Percentiles rank a stretch among this genome's conserved stretches.
phyloP scores from a whole-genome alignment of 202 grass and related monocot genomes.

The Sporobolus alterniflorus region DNA sequence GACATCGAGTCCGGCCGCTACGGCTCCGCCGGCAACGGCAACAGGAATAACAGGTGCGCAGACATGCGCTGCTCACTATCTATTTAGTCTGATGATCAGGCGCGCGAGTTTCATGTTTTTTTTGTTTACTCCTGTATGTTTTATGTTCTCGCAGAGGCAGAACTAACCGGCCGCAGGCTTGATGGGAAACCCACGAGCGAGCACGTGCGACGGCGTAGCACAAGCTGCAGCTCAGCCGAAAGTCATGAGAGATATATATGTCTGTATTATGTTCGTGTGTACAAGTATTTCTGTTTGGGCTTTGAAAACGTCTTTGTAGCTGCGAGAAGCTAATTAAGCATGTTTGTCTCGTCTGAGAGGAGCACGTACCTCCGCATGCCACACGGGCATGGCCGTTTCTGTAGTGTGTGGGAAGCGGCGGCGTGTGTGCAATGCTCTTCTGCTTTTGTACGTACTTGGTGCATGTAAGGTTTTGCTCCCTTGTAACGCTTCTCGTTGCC shows the following conservation, averaged over 20 bases:
- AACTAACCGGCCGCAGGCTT: conserved; percentile 42
- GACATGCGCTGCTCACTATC: not conserved
- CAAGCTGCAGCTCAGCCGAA: not conserved
- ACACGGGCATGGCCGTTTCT: not conserved
- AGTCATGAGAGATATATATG: not conserved
- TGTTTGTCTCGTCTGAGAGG: not conserved
- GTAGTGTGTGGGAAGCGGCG: not conserved
- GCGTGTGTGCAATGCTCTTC: conserved; percentile 2
- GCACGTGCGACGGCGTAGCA: not conserved
- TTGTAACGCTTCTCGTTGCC: not conserved
- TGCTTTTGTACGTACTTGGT: not conserved
- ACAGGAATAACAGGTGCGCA: conserved; percentile 11
- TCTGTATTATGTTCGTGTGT: not conserved
- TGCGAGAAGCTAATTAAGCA: not conserved
- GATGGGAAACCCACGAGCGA: not conserved
- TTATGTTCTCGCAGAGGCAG: conserved; percentile 20
- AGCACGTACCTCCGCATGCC: not conserved
- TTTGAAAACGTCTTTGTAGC: not conserved
- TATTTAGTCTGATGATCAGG: not conserved
- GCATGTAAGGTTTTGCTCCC: conserved; percentile 7
- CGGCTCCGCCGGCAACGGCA: not conserved
- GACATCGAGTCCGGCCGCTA: conserved; percentile 22
- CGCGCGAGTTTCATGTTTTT: not conserved
- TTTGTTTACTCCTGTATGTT: no score
- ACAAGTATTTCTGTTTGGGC: not conserved